Evolutionary conservation across 2,329 filamentous ascomycete genomes (phyloP).

Genomic region (Aaosphaeria pasadenensis): DNA sequence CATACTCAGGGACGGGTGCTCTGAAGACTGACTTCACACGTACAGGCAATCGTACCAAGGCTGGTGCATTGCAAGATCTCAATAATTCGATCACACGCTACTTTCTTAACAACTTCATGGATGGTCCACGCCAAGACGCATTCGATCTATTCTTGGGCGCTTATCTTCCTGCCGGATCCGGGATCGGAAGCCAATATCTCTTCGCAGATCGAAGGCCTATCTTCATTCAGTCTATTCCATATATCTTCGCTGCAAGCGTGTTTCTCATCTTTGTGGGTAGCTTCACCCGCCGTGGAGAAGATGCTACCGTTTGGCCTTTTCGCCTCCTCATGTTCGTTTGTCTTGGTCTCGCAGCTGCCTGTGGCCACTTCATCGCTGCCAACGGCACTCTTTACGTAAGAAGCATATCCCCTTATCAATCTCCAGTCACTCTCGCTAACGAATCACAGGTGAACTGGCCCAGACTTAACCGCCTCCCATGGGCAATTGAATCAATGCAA

Average conservation of each 20-base stretch:
- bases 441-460: constrained; percentile 86
- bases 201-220: constrained; percentile 84
- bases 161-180: constrained; percentile 72
- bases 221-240: constrained; percentile 89
- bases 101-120: constrained; percentile 88
- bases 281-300: constrained; percentile 68
- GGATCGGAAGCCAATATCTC: constrained; percentile 67
- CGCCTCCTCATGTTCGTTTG: constrained; percentile 80
- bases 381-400: constrained; percentile 95
- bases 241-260: constrained; percentile 78
- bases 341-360: constrained; percentile 67
- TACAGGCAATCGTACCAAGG: constrained; percentile 83
- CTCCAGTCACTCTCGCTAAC: neutral
- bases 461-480: constrained; percentile 85
- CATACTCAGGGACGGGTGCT: constrained; percentile 93
- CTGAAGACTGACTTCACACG: constrained; percentile 98
- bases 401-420: constrained; percentile 19
- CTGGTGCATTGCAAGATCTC: constrained; percentile 80
- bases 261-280: constrained; percentile 77
- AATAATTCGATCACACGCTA: constrained; percentile 88
- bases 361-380: constrained; percentile 70
- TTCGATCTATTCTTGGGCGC: constrained; percentile 91
- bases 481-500: constrained; percentile 82
- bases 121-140: constrained; percentile 90
- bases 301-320: constrained; percentile 75